Base-by-base conservation (phyloP, 257 asterid species). In the Jasminum sambac region DNA sequence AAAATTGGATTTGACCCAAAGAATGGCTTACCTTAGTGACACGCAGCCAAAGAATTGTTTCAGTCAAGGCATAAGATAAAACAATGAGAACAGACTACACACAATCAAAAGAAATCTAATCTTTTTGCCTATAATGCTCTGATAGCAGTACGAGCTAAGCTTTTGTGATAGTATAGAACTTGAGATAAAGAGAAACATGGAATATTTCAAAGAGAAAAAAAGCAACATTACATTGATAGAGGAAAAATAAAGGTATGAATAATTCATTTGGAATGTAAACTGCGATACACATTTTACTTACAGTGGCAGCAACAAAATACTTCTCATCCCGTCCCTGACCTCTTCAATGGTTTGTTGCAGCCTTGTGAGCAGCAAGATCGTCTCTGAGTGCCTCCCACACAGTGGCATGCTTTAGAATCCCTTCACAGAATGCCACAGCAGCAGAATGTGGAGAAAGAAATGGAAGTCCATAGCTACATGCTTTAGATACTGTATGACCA, bases 381-480 rank as follows among this genome's bases (percentile, higher is more conserved):
- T 91, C 78, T 78, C 92, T 81, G 40, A 94, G 93, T 44, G 91
- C 97, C 72, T 94, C 99, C 97, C 99, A 94, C 21, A 97, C 98
- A 16, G 98, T 91, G 64, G 92, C 98, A 78, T 94, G 88, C 78
- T 94, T 86, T 69, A 94, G 69, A 13, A 94, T 83, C 74, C 97
- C 97, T 76, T 94, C 98, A 60, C 98, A 91, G 75, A 94, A 93
- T 19, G 98, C 97, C 72, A 90, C 98, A n/a, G 80, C 96, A 8
- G 97, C 98, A 37, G 97, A 93, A 83, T 88, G 97, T 55, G 99
- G 99, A 65, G 97, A 94, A 46, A 94, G 96, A 80, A 91, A 94
- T 7, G 99, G 98, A 69, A 91, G 86, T 11, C 97, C 99, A 94
- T 91, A 43, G 99, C 96, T 43, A 98, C 99, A 83, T 91, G 97